Evolutionary conservation across 768 basidiomycete species (phyloP), one percentile per base, ranked within the genome.

Genomic region (Sporobolomyces roseus): DNA sequence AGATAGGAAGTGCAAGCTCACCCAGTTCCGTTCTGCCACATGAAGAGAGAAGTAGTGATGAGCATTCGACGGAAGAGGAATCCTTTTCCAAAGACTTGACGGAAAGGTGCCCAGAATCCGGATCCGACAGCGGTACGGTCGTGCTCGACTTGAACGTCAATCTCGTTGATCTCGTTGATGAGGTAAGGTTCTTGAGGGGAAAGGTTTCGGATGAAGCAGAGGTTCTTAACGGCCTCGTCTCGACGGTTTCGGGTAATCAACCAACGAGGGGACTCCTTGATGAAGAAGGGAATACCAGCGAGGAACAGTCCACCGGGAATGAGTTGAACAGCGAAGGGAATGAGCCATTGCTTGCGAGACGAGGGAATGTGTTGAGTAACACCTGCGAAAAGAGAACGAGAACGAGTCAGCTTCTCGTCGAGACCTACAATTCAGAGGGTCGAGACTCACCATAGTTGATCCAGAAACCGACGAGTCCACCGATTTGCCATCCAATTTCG

Each of bases 401-500:
- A 23, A 46, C 6, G 45, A 13, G 45, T 46, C 45, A 46, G 45
- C 23, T 46, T 7, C 23, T 6, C 13, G 21, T 46, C 23, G 12
- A 23, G 10, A 46, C 14, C 6, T 7, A 46, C 12, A 7, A 46
- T 10, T 14, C n/a, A 41, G 55, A 58, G n/a, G n/a, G 23, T 27
- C 2, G 4, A 33, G 41, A 19, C 41, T 19, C 30, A 61, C 68
- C 72, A 54, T 70, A 73, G 70, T 74, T 74, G 63, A 61, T 61
- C 75, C 77, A 77, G 72, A 74, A 77, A 74, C 81, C 81, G 38
- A 81, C 76, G n/a, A 83, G 78, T 25, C 80, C 80, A 41, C 83
- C 83, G 46, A 81, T 77, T 75, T 84, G 83, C 79, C 81, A 83
- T 46, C 80, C 80, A 32, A 83, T 74, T 63, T 84, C 83, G 74